These are phyloP conservation scores for Spinellus fusiger DNA, from an alignment of 192 early-diverging fungal genomes.

Conservation along the genomic window DNA sequence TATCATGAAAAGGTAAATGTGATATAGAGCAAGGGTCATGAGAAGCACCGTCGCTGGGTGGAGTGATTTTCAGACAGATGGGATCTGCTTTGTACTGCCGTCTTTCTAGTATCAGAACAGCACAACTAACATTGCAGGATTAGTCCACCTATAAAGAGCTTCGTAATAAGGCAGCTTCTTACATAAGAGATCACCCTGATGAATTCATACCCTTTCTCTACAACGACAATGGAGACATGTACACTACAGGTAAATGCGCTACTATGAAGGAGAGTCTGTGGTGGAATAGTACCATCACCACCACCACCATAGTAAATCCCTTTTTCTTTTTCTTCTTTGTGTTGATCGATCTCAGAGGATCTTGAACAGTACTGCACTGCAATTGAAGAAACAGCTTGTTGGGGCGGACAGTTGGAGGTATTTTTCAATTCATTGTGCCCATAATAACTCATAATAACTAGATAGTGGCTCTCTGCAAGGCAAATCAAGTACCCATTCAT, in stretches of 20 bases:
- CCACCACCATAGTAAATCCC: too few relatives aligned
- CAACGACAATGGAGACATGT: conserved; percentile 76
- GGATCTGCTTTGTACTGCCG: too few relatives aligned
- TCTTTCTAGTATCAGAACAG: too few relatives aligned
- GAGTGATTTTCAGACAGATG: not conserved
- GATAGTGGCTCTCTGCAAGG: conserved; percentile 75
- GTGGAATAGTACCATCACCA: too few relatives aligned
- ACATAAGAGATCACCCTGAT: conserved; percentile 73
- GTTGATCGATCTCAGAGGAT: conserved; percentile 39
- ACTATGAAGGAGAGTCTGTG: not conserved
- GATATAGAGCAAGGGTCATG: not conserved
- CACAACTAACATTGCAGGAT: not conserved
- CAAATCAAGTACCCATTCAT: conserved; percentile 71
- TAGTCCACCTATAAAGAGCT: conserved; percentile 55
- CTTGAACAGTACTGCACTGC: conserved; percentile 73
- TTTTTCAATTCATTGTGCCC: not conserved
- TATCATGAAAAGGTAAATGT: conserved; percentile 2
- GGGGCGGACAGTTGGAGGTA: conserved; percentile 95
- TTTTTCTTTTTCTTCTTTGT: not conserved
- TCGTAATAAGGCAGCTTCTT: conserved; percentile 66
- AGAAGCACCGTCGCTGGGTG: not conserved
- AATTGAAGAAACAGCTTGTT: conserved; percentile 74
- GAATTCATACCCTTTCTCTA: conserved; percentile 90
- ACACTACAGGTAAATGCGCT: conserved; percentile 37
- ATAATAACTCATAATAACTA: conserved; percentile 16